phyloP scores from a whole-genome alignment of 2,329 filamentous ascomycete genomes.

The Huntiella decipiens region DNA sequence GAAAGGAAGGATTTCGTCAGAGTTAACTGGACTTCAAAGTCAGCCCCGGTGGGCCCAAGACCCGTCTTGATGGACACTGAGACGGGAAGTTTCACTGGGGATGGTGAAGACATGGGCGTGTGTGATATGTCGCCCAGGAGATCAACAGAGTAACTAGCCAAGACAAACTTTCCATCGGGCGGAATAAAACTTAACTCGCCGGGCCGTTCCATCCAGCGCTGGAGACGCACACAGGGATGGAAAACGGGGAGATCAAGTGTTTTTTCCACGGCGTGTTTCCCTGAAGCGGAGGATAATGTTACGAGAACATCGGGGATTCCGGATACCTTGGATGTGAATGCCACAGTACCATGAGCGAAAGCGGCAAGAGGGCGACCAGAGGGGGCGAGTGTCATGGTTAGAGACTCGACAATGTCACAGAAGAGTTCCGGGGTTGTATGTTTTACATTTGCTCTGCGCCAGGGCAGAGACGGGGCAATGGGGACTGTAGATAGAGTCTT shows the following conservation, averaged over 20 bases:
- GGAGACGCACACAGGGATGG: slow-evolving; percentile 81
- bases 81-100: slow-evolving; percentile 64
- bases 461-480: slow-evolving; percentile 45
- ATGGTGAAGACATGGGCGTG: too few relatives aligned
- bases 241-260: slow-evolving; percentile 82
- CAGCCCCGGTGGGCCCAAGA: slow-evolving; percentile 53
- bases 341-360: slow-evolving; percentile 78
- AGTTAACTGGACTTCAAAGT: slow-evolving; percentile 73
- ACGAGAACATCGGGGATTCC: slow-evolving; percentile 82
- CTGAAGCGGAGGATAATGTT: slow-evolving; percentile 59
- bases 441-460: slow-evolving; percentile 77
- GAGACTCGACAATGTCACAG: slow-evolving; percentile 81
- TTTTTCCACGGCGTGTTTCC: slow-evolving; percentile 54
- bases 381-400: slow-evolving; percentile 74
- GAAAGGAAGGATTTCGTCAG: slow-evolving; percentile 44
- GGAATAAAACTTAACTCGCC: slow-evolving; percentile 92
- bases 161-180: slow-evolving; percentile 80
- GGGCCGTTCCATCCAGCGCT: slow-evolving; percentile 73
- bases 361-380: slow-evolving; percentile 76
- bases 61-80: slow-evolving; percentile 65
- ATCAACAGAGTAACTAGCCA: slow-evolving; percentile 89
- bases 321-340: slow-evolving; percentile 87
- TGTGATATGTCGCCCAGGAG: slow-evolving; percentile 29
- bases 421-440: slow-evolving; percentile 97
- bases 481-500: slow-evolving; percentile 23